Evolutionary conservation across 371 early-diverging fungal genomes (phyloP).

Genomic region (Quaeritorhiza haematococci): DNA sequence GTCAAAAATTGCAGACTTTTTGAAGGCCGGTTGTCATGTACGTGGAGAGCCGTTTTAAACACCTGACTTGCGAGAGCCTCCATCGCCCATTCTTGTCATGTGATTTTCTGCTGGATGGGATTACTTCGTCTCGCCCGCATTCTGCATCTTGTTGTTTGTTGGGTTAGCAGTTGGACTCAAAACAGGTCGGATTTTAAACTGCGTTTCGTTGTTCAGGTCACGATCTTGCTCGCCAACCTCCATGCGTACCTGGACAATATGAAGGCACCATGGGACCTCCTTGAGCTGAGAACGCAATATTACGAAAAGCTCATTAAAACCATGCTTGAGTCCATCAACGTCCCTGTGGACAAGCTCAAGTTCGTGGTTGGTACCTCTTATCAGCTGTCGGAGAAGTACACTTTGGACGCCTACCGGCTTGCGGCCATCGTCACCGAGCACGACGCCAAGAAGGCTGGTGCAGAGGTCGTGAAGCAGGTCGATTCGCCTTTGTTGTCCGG

Average conservation of each 20-base stretch:
- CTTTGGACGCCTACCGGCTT: conserved; percentile 92
- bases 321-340: conserved; percentile 86
- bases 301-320: conserved; percentile 92
- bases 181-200: background rate
- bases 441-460: conserved; percentile 99
- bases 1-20: conserved; percentile 97
- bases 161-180: background rate
- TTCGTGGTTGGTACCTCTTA: conserved; percentile 93
- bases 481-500: conserved; percentile 89
- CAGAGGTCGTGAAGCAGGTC: conserved; percentile 99
- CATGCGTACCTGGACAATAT: conserved; percentile 99
- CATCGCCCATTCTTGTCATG: too few relatives aligned
- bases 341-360: conserved; percentile 84
- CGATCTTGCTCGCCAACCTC: conserved; percentile 94
- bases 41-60: too few relatives aligned
- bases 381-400: conserved; percentile 85
- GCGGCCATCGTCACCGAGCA: conserved; percentile 86
- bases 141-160: too few relatives aligned
- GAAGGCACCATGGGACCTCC: conserved; percentile 95
- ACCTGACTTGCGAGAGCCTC: too few relatives aligned
- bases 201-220: too few relatives aligned
- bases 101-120: too few relatives aligned
- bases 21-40: conserved; percentile 87
- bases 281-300: conserved; percentile 87
- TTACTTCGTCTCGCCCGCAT: too few relatives aligned